Evolutionary conservation across 352 stramenopile species (phyloP).

Genomic region (Phytophthora rubi): DNA sequence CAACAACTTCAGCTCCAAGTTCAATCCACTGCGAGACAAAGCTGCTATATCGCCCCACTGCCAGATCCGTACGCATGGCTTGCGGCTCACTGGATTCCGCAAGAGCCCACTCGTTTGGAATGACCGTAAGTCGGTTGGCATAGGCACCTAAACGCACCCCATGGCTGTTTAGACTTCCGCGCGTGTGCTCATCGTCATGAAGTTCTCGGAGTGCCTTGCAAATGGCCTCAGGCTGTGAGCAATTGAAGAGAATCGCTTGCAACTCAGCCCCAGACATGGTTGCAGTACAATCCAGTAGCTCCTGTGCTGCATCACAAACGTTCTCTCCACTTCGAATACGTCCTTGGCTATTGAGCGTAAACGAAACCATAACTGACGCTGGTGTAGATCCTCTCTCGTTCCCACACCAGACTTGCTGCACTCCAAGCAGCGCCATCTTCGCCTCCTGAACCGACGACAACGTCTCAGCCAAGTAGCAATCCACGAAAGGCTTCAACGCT

Average conservation of each 20-base stretch:
- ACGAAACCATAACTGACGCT: slow-evolving; percentile 78
- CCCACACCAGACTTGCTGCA: slow-evolving; percentile 38
- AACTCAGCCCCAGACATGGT: slow-evolving; percentile 34
- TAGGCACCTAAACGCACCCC: slow-evolving; percentile 79
- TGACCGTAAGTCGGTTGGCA: slow-evolving; percentile 86
- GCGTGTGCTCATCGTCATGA: slow-evolving; percentile 25
- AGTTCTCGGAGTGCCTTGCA: slow-evolving; percentile 75
- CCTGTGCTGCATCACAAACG: slow-evolving; percentile 48
- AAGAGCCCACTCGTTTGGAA: slow-evolving; percentile 81
- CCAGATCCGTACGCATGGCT: slow-evolving; percentile 84
- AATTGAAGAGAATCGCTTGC: slow-evolving; percentile 91
- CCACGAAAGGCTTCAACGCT: slow-evolving; percentile 72
- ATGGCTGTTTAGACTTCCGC: slow-evolving; percentile 17
- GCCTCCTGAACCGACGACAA: slow-evolving; percentile 87
- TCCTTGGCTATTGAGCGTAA: slow-evolving; percentile 74
- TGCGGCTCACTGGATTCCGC: slow-evolving; percentile 75
- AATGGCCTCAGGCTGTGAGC: slow-evolving; percentile 86
- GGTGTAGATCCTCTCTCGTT: slow-evolving; percentile 34
- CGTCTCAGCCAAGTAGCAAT: slow-evolving; percentile 89
- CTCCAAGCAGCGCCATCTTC: slow-evolving; percentile 79
- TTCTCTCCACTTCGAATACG: slow-evolving; percentile 77
- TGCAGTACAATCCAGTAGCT: slow-evolving; percentile 43
- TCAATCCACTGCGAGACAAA: slow-evolving; percentile 80
- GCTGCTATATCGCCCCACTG: slow-evolving; percentile 61
- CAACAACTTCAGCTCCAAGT: slow-evolving; percentile 74